These are phyloP conservation scores for Cyclocybe cylindracea DNA, from an alignment of 768 basidiomycete genomes.

Conservation along the genomic window DNA sequence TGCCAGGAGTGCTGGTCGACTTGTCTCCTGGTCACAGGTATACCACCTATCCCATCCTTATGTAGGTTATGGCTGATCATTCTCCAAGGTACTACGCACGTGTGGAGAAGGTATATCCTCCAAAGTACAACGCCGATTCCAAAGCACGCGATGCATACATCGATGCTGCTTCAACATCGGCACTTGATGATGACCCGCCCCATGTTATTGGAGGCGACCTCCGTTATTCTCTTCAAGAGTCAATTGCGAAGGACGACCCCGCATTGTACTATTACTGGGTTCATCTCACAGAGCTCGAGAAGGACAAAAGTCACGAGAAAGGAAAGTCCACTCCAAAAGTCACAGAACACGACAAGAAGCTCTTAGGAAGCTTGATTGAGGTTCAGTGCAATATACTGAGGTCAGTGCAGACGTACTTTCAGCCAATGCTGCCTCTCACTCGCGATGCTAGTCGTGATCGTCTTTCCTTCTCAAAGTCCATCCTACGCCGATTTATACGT, in stretches of 20 bases:
- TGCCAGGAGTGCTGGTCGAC: conserved; percentile 84
- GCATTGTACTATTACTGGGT: conserved; percentile 85
- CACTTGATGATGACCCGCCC: conserved; percentile 49
- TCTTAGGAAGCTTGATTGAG: conserved; percentile 80
- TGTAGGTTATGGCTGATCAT: conserved; percentile 16
- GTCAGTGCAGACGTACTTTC: conserved; percentile 39
- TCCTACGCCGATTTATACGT: conserved; percentile 92
- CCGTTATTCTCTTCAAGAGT: conserved; percentile 70
- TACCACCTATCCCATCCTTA: conserved; percentile 19
- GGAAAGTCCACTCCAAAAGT: conserved; percentile 55
- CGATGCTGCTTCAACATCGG: conserved; percentile 44
- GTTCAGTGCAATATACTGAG: conserved; percentile 81
- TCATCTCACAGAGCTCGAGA: conserved; percentile 77
- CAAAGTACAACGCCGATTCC: conserved; percentile 48
- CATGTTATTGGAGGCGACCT: conserved; percentile 84
- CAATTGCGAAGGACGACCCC: conserved; percentile 74
- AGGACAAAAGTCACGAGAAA: conserved; percentile 67
- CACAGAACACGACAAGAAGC: conserved; percentile 54
- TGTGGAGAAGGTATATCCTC: conserved; percentile 77
- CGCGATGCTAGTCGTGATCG: conserved; percentile 77
- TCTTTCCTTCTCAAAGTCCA: conserved; percentile 94
- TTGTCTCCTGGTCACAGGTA: conserved; percentile 79
- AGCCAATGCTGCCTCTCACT: not conserved
- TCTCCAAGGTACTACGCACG: conserved; percentile 73
- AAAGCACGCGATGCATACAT: conserved; percentile 52